Percentiles rank a stretch among this genome's conserved stretches.
These are phyloP conservation scores for Monilinia laxa DNA, from an alignment of 2,329 filamentous ascomycete genomes.

Conservation along the genomic window DNA sequence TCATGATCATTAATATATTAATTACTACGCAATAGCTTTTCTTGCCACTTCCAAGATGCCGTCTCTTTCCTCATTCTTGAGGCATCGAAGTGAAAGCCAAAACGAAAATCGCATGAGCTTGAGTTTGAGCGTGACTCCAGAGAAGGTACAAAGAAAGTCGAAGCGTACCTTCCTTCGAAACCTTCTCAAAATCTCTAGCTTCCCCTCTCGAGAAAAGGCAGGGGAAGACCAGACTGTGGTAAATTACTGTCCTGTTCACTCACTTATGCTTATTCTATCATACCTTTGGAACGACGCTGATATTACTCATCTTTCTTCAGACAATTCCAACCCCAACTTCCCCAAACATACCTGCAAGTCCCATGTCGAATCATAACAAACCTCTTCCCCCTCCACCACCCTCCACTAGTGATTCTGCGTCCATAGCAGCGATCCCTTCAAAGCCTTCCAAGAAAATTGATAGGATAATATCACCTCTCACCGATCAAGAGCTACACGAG, in stretches of 20 bases:
- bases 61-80: constrained; percentile 38
- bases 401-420: constrained; percentile 42
- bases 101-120: constrained; percentile 26
- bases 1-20: constrained; percentile 19
- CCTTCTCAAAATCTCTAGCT: constrained; percentile 37
- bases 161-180: constrained; percentile 41
- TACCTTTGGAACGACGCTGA: constrained; percentile 26
- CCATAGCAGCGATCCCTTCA: constrained; percentile 43
- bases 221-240: constrained; percentile 27
- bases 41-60: constrained; percentile 33
- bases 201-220: constrained; percentile 22
- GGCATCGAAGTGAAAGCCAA: constrained; percentile 29
- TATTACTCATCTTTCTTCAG: constrained; percentile 12
- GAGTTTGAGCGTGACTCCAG: constrained; percentile 27
- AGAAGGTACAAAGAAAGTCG: constrained; percentile 38
- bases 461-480: constrained; percentile 60
- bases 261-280: constrained; percentile 11
- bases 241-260: constrained; percentile 18
- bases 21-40: neutral
- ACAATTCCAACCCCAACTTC: constrained; percentile 21
- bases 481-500: constrained; percentile 61
- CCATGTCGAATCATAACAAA: constrained; percentile 51
- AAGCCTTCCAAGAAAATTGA: constrained; percentile 42
- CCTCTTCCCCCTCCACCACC: constrained; percentile 55
- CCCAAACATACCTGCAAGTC: constrained; percentile 23